Evolutionary conservation across 2,329 filamentous ascomycete species (phyloP).

Genomic region (Aspergillus udagawae): DNA sequence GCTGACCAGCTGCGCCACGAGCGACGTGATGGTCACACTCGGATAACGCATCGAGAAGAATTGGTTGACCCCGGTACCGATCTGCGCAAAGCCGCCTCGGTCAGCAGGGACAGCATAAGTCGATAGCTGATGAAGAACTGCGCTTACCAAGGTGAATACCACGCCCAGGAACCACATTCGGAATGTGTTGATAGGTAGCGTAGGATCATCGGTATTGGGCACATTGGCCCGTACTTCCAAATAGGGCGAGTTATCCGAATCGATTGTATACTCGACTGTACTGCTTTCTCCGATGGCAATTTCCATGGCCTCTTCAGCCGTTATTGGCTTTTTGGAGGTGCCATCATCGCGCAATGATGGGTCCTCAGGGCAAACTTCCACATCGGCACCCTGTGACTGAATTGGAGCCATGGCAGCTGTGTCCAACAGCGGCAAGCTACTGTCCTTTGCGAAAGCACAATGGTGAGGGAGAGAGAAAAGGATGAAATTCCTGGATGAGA

Average conservation of each 20-base stretch:
- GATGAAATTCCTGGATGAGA: not conserved
- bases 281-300: conserved; percentile 18
- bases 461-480: not conserved
- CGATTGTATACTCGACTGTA: conserved; percentile 16
- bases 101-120: not conserved
- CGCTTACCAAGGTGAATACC: conserved; percentile 39
- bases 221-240: conserved; percentile 26
- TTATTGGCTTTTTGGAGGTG: conserved; percentile 11
- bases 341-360: conserved; percentile 3
- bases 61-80: conserved; percentile 43
- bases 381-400: conserved; percentile 6
- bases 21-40: conserved; percentile 41
- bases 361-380: conserved; percentile 8
- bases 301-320: conserved; percentile 14
- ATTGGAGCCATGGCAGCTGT: conserved; percentile 1
- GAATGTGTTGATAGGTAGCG: conserved; percentile 25
- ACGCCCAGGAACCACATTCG: conserved; percentile 44
- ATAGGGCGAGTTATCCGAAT: conserved; percentile 26
- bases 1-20: conserved; percentile 44
- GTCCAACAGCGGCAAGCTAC: not conserved
- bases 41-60: conserved; percentile 47
- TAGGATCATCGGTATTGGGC: conserved; percentile 25
- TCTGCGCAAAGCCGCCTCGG: not conserved
- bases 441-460: not conserved
- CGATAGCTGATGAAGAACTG: not conserved